phyloP scores from a whole-genome alignment of 2,329 filamentous ascomycete species.

The Aspergillus pseudoglaucus region DNA sequence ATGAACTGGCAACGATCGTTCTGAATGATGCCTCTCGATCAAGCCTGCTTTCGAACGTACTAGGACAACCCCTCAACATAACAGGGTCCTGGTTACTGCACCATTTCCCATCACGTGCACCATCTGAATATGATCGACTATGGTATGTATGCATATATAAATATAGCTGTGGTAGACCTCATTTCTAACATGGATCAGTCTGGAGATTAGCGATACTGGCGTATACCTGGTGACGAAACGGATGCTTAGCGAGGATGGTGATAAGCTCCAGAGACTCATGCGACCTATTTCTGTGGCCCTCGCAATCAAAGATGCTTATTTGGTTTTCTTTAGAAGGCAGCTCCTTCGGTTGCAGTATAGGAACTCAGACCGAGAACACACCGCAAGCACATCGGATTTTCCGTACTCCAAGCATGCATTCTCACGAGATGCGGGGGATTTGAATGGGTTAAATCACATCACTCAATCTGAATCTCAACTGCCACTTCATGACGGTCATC shows the following conservation, averaged over 20 bases:
- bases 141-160: constrained; percentile 47
- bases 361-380: constrained; percentile 6
- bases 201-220: constrained; percentile 21
- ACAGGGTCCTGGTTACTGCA: constrained; percentile 55
- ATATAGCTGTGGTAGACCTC: background rate
- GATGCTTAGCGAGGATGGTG: constrained; percentile 25
- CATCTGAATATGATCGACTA: constrained; percentile 53
- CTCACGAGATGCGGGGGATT: constrained; percentile 9
- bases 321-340: constrained; percentile 23
- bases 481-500: constrained; percentile 7
- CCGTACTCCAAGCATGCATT: constrained; percentile 6
- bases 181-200: constrained; percentile 14
- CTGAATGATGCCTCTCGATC: constrained; percentile 39
- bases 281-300: constrained; percentile 26
- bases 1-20: constrained; percentile 42
- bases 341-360: constrained; percentile 17
- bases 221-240: constrained; percentile 22
- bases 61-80: constrained; percentile 46
- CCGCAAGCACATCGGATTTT: constrained; percentile 9
- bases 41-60: constrained; percentile 37
- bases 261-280: constrained; percentile 22
- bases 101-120: constrained; percentile 53
- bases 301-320: constrained; percentile 29
- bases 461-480: constrained; percentile 13
- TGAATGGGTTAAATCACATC: constrained; percentile 13